Evolutionary conservation across 768 basidiomycete species (phyloP).

Genomic region (Tephrocybe sp.): DNA sequence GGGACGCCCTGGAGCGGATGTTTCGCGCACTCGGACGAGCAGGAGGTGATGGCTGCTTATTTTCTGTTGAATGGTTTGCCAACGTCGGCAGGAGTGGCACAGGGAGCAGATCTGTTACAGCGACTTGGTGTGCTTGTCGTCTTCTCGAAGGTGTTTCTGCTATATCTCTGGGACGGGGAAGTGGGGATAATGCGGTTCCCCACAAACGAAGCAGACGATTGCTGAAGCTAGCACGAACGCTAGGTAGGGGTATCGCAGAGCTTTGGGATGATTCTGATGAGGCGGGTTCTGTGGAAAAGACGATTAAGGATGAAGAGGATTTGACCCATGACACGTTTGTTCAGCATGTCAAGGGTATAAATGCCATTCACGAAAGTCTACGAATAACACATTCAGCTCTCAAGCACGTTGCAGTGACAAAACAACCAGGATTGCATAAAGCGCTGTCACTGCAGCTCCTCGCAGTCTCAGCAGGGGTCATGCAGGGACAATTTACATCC

Average conservation of each 20-base stretch:
- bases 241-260: slow-evolving; percentile 64
- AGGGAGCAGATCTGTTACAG: slow-evolving; percentile 52
- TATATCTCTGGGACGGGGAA: slow-evolving; percentile 37
- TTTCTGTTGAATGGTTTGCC: slow-evolving; percentile 82
- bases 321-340: slow-evolving; percentile 33
- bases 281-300: slow-evolving; percentile 10
- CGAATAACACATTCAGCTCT: slow-evolving; percentile 39
- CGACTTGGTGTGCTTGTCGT: slow-evolving; percentile 81
- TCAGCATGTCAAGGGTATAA: slow-evolving; percentile 65
- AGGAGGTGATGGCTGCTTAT: slow-evolving; percentile 66
- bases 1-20: slow-evolving; percentile 62
- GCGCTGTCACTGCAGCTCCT: slow-evolving; percentile 73
- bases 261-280: slow-evolving; percentile 58
- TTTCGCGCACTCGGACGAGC: slow-evolving; percentile 69
- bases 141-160: slow-evolving; percentile 71
- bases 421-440: slow-evolving; percentile 68
- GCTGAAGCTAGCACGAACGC: slow-evolving; percentile 59
- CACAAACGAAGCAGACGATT: slow-evolving; percentile 44
- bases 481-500: slow-evolving; percentile 68
- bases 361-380: slow-evolving; percentile 57
- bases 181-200: slow-evolving; percentile 21
- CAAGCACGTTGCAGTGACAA: slow-evolving; percentile 22
- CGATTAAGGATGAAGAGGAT: slow-evolving; percentile 29
- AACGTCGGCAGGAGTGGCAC: slow-evolving; percentile 46
- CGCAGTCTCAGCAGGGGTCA: slow-evolving; percentile 64